Evolutionary conservation across 805 yeast genomes (phyloP), one percentile per base, ranked within the genome.

Genomic region (Candida glaebosa): DNA sequence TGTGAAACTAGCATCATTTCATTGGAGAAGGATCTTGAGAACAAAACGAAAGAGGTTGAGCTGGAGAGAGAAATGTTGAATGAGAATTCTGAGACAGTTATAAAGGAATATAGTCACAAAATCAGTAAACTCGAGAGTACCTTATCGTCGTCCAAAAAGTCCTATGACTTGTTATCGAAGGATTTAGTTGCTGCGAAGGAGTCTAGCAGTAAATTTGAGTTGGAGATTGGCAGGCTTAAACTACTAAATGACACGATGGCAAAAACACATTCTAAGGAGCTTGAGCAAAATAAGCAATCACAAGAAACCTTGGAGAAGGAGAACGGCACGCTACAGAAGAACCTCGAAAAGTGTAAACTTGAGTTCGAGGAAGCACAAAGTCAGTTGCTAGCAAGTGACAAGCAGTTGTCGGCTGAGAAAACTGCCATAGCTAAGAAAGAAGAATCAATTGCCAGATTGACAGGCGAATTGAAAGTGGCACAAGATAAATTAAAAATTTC

Each of bases 101-200:
- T 76, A 0, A 66, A 72, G 46, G 78, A 76, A 41, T 77, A 76
- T 47, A 62, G 73, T 8, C 73, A 69, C 22, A 74, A 69, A 49
- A 67, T 77, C 6, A 59, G 64, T 12, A 49, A 46, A 6, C 51
- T 79, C 12, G 83, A 79, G 44, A 67, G 58, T 4, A 51, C 57
- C 4, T 26, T 60, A 4, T 5, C 42, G 3, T 32, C 41, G 1
- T 38, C 52, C 2, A 53, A 55, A 33, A 22, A n/a, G 4, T 18
- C 38, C 19, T 12, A 41, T 38, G 43, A 46, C 9, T 19, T 12
- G 1, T 42, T 28, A 40, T 48, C 31, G 18, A 44, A 20, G 32
- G 42, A 30, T 33, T 43, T 45, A 28, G 30, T 34, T 15, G 8
- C 45, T 6, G 33, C 14, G n/a, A 35, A 35, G 16, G 38, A 35